These are phyloP conservation scores for Cupressus sempervirens DNA, from an alignment of 75 land plant genomes.

Conservation along the genomic window DNA sequence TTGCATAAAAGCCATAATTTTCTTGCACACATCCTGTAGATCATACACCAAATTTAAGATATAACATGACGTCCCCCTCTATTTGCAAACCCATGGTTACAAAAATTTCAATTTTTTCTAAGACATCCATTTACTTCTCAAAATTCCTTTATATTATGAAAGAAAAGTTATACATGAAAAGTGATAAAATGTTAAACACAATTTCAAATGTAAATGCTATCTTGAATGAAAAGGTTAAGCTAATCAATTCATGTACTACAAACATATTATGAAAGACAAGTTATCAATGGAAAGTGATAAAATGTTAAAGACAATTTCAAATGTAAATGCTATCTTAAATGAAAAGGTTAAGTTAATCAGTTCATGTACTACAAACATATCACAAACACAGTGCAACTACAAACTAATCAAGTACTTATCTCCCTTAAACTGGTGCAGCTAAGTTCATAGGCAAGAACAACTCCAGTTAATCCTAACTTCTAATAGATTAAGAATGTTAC, in stretches of 20 bases:
- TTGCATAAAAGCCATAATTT: constrained; percentile 46
- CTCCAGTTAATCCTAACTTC: too few species aligned
- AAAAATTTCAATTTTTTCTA: not conserved
- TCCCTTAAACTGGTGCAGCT: not conserved
- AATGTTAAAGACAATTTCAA: not conserved
- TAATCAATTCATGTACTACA: not conserved
- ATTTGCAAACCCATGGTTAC: not conserved
- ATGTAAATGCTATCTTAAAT: not conserved
- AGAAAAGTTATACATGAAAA: not conserved
- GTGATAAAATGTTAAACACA: not conserved
- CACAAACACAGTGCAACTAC: not conserved
- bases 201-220: not conserved
- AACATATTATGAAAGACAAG: not conserved
- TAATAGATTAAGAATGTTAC: not conserved
- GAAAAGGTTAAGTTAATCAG: not conserved
- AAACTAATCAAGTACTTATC: not conserved
- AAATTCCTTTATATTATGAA: not conserved
- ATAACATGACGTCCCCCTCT: too few species aligned
- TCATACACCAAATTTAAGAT: not conserved
- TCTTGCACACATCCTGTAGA: constrained; percentile 47
- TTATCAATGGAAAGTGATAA: not conserved
- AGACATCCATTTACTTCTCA: not conserved
- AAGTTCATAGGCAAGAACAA: not conserved
- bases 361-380: not conserved
- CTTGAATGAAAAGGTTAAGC: not conserved